These are phyloP conservation scores for Symbiotaphrina buchneri DNA, from an alignment of 495 filamentous ascomycete genomes.

Conservation along the genomic window DNA sequence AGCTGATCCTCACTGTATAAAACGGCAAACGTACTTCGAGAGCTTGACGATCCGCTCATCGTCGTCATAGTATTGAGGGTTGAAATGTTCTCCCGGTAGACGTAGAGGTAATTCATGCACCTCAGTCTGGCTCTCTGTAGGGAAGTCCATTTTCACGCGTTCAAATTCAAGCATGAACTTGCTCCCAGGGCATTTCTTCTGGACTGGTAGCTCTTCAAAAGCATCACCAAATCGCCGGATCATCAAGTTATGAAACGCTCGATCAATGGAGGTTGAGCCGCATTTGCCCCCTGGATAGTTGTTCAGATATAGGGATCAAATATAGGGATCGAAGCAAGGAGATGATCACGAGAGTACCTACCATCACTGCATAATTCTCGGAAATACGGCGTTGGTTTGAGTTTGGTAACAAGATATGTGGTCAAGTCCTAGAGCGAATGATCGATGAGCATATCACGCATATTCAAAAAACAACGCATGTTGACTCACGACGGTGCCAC, in stretches of 20 bases:
- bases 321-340: background rate
- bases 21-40: no score
- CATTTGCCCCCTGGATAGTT: constrained; percentile 14
- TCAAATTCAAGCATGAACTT: constrained; percentile 12
- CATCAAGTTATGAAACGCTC: constrained; percentile 10
- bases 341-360: constrained; percentile 4
- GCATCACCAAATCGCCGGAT: constrained; percentile 7
- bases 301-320: no score
- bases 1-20: no score
- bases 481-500: constrained; percentile 12
- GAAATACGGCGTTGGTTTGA: constrained; percentile 7
- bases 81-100: no score
- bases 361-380: constrained; percentile 6
- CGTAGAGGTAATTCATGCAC: background rate
- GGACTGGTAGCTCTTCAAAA: constrained; percentile 7
- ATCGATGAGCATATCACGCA: background rate
- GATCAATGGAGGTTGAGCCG: constrained; percentile 10
- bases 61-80: no score
- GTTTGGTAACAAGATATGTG: constrained; percentile 8
- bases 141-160: constrained; percentile 9
- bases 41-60: no score
- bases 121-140: background rate
- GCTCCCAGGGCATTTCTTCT: constrained; percentile 10
- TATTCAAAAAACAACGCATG: no score
- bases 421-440: constrained; percentile 10